Evolutionary conservation across 495 filamentous ascomycete species (phyloP).

Genomic region (Saxophila tyrrhenica): DNA sequence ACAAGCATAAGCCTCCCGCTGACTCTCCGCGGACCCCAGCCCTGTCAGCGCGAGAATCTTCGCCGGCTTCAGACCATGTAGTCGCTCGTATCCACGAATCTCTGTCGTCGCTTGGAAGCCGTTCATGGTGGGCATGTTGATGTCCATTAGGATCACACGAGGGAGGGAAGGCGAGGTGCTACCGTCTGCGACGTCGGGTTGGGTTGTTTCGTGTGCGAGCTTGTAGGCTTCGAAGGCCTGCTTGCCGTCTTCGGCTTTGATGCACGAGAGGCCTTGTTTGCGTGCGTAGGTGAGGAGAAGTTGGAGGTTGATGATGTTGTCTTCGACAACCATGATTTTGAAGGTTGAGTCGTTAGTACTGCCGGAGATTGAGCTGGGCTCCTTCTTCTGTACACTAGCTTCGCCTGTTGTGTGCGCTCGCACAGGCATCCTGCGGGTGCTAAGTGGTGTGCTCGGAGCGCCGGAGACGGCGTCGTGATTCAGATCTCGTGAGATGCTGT

Average conservation of each 20-base stretch:
- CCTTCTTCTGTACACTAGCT: no score
- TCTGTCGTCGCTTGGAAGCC: conserved; percentile 15
- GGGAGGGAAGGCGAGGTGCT: neutral
- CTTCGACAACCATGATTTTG: neutral
- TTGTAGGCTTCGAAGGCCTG: conserved; percentile 14
- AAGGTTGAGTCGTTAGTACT: neutral
- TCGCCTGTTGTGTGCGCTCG: no score
- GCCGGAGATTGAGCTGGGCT: neutral
- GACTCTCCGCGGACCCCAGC: conserved; percentile 11
- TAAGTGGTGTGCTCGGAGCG: no score
- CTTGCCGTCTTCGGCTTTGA: conserved; percentile 4
- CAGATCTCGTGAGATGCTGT: neutral
- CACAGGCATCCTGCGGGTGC: no score
- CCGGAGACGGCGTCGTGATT: no score
- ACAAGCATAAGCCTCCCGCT: conserved; percentile 13
- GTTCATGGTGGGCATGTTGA: conserved; percentile 19
- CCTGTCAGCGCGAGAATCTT: conserved; percentile 19
- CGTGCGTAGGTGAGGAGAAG: conserved; percentile 11
- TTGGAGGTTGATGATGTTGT: conserved; percentile 12
- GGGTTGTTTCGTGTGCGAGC: neutral
- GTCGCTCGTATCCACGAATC: conserved; percentile 9
- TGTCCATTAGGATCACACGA: conserved; percentile 19
- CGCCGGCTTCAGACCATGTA: conserved; percentile 5
- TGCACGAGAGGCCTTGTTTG: conserved; percentile 5
- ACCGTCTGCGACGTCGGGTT: neutral